phyloP scores from a whole-genome alignment of 2,329 filamentous ascomycete genomes.

The Peltaster fructicola region DNA sequence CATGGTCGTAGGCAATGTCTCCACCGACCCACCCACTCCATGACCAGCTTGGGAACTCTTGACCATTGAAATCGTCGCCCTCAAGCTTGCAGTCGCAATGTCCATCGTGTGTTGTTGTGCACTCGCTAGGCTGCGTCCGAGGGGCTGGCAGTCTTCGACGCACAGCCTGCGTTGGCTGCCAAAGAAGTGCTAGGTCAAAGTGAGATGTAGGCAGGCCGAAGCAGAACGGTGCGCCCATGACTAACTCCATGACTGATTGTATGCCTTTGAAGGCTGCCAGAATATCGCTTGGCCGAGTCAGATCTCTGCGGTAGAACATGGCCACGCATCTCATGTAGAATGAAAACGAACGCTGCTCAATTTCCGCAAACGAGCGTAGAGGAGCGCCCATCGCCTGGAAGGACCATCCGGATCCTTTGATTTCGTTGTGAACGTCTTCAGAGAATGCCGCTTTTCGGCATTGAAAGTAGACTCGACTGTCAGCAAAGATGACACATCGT shows the following conservation, averaged over 20 bases:
- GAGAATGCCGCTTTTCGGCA: constrained; percentile 12
- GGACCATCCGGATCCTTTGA: constrained; percentile 12
- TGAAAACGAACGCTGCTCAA: constrained; percentile 12
- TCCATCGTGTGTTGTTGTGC: not conserved
- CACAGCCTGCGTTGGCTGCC: constrained; percentile 9
- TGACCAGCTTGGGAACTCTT: constrained; percentile 20
- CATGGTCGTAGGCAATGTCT: constrained; percentile 9
- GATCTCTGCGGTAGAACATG: constrained; percentile 15
- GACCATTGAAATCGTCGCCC: not conserved
- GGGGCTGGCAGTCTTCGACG: constrained; percentile 1
- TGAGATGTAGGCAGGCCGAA: constrained; percentile 19
- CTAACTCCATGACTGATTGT: constrained; percentile 10
- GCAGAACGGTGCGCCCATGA: constrained; percentile 13
- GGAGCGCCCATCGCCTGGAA: constrained; percentile 16
- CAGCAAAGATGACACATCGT: constrained; percentile 21
- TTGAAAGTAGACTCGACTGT: constrained; percentile 17
- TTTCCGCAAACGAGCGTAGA: constrained; percentile 13
- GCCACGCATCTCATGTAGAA: constrained; percentile 18
- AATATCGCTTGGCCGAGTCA: constrained; percentile 15
- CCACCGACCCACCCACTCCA: constrained; percentile 19
- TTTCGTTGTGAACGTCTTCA: constrained; percentile 16
- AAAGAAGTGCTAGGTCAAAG: constrained; percentile 21
- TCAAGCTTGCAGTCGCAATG: not conserved
- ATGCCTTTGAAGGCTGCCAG: constrained; percentile 21
- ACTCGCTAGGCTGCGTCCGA: not conserved